phyloP scores from a whole-genome alignment of 345 rosid species.

The Eucalyptus urophylla region DNA sequence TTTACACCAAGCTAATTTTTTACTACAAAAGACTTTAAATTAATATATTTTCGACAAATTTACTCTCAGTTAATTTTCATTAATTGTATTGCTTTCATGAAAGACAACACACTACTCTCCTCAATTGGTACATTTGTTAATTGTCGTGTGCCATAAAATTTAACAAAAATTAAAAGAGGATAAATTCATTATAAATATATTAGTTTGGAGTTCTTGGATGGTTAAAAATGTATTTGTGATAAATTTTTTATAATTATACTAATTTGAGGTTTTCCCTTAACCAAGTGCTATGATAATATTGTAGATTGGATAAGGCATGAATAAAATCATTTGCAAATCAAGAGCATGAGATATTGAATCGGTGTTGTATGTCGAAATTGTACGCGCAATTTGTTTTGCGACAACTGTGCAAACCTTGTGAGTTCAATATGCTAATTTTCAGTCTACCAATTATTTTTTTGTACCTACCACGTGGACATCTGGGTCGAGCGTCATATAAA shows the following conservation, averaged over 20 bases:
- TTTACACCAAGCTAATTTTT: rapidly evolving
- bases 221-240: rapidly evolving
- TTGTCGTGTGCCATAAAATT: rapidly evolving
- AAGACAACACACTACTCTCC: rapidly evolving
- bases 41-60: rapidly evolving
- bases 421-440: background rate
- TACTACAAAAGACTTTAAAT: rapidly evolving
- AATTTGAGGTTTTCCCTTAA: rapidly evolving
- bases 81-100: rapidly evolving
- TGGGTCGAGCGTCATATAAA: background rate
- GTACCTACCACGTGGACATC: background rate
- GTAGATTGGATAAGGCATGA: rapidly evolving
- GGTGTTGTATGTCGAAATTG: background rate
- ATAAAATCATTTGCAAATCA: background rate
- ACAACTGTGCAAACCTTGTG: background rate
- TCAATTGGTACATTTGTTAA: rapidly evolving
- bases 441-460: rapidly evolving
- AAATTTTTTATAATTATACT: rapidly evolving
- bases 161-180: rapidly evolving
- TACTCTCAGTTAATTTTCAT: rapidly evolving
- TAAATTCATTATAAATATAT: rapidly evolving
- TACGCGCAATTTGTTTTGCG: rapidly evolving
- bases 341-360: background rate
- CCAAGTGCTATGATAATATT: background rate
- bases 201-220: rapidly evolving